Evolutionary conservation across 2,329 filamentous ascomycete species (phyloP), one percentile per base, ranked within the genome.

Genomic region (Neopestalotiopsis sp.): DNA sequence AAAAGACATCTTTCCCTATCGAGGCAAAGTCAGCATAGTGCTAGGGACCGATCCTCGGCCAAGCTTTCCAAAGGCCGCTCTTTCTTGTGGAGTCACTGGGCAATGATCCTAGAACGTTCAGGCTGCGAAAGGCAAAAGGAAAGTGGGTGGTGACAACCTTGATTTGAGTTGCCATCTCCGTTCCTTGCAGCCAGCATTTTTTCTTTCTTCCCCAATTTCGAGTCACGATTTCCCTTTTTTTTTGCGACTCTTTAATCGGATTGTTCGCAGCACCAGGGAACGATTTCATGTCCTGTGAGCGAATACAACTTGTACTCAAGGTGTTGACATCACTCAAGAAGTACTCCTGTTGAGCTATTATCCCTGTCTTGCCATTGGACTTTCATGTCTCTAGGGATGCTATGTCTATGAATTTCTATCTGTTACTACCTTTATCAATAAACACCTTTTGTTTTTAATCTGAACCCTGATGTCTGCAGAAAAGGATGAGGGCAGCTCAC

Each of bases 1-100:
- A 2, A 24, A 24, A 64, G 24, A 49, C 28, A 30, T 52, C 61
- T 56, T 56, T 66, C 45, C 63, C 40, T 58, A 66, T 58, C 63
- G 24, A 66, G 63, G 63, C 61, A 66, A 66, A 57, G 63, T 58
- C 63, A 30, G 30, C 63, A 12, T 4, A 20, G 52, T 28, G 56
- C 63, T 58, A 66, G n/a, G 20, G 12, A 56, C 63, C 63, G 63
- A 66, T 66, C 42, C 63, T 66, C 63, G 63, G 63, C 63, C 63
- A 66, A 66, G 63, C 28, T n/a, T 28, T 49, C 24, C 34, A 14
- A 32, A 34, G 14, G 30, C 34, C 32, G 20, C 34, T 57, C 17
- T 66, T 30, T 56, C 40, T 9, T 66, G 63, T 66, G 63, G 63
- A 66, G 63, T 49, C 20, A 32, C 49, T 45, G 49, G 63, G 49